Conservation (phyloP, 2,329 filamentous ascomycete genomes). For the Zarea fungicola region DNA sequence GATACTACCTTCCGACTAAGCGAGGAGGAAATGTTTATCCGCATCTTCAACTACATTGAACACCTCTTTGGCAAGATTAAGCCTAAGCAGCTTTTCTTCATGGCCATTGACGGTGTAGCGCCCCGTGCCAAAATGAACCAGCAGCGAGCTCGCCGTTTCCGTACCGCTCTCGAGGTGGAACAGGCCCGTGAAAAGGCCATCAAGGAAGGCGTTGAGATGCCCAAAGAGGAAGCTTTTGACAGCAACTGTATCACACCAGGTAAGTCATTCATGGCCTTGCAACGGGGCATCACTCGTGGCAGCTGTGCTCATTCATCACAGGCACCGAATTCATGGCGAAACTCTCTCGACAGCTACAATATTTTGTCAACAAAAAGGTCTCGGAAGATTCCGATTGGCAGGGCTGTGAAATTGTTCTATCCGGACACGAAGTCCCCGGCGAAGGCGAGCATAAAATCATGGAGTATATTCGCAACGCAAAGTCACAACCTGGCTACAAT, state of each 20-base stretch:
- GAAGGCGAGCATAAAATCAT: slow-evolving; percentile 99
- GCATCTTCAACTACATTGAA: slow-evolving; percentile 99
- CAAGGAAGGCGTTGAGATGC: slow-evolving; percentile 81
- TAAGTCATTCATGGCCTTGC: slow-evolving; percentile 20
- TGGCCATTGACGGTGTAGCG: slow-evolving; percentile 97
- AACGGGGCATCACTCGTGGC: not conserved
- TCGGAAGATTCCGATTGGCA: slow-evolving; percentile 98
- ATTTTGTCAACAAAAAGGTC: slow-evolving; percentile 98
- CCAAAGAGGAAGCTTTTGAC: slow-evolving; percentile 92
- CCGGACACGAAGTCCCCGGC: slow-evolving; percentile 94
- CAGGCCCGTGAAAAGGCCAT: slow-evolving; percentile 89
- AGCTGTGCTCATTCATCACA: slow-evolving; percentile 21
- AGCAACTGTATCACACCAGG: slow-evolving; percentile 98
- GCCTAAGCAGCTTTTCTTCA: slow-evolving; percentile 97
- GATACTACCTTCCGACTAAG: slow-evolving; percentile 87
- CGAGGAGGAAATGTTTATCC: slow-evolving; percentile 99
- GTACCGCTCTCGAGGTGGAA: slow-evolving; percentile 88
- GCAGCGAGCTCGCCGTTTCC: slow-evolving; percentile 89
- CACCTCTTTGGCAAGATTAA: slow-evolving; percentile 98
- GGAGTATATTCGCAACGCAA: slow-evolving; percentile 98
- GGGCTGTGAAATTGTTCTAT: slow-evolving; percentile 90
- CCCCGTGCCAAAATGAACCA: slow-evolving; percentile 99
- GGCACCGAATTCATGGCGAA: slow-evolving; percentile 95
- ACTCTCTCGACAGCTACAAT: slow-evolving; percentile 87
- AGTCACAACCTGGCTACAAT: slow-evolving; percentile 89